Percentiles rank a stretch among this genome's conserved stretches.
Evolutionary conservation across 345 rosid species (phyloP).

Genomic region (Crucihimalaya himalaica): DNA sequence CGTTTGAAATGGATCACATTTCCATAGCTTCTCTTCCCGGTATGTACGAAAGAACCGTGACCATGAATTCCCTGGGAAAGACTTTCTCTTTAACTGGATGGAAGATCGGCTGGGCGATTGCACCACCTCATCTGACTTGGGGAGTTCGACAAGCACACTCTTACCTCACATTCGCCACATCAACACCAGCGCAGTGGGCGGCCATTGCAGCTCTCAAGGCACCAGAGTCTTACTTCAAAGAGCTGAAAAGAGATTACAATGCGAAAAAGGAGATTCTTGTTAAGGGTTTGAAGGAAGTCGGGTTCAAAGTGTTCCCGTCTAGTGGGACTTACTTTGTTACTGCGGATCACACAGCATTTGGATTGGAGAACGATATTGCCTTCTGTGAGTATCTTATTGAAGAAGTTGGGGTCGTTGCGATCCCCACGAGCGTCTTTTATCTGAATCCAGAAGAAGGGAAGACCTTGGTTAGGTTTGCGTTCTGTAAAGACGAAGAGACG

Average conservation of each 20-base stretch:
- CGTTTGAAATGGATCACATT: constrained; percentile 90
- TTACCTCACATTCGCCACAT: constrained; percentile 85
- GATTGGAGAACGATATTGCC: constrained; percentile 66
- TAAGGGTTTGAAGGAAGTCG: constrained; percentile 82
- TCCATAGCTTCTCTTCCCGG: constrained; percentile 93
- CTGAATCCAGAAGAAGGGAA: constrained; percentile 93
- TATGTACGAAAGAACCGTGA: constrained; percentile 87
- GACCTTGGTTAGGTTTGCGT: constrained; percentile 89
- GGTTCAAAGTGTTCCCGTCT: constrained; percentile 86
- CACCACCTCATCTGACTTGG: constrained; percentile 88
- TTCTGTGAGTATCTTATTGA: constrained; percentile 91
- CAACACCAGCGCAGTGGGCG: constrained; percentile 83
- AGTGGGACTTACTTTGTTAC: constrained; percentile 92
- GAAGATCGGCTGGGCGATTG: constrained; percentile 99
- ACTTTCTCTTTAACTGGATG: constrained; percentile 95
- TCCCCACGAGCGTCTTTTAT: constrained; percentile 90
- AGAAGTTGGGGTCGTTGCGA: constrained; percentile 95
- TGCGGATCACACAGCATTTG: constrained; percentile 92
- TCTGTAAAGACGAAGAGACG: constrained; percentile 95
- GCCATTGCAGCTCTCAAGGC: constrained; percentile 70
- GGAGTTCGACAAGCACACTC: constrained; percentile 92
- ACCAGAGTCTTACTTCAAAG: constrained; percentile 75
- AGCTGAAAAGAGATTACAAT: constrained; percentile 73
- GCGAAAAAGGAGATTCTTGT: constrained; percentile 83
- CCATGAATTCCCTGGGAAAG: constrained; percentile 91